Base-by-base conservation (phyloP, 2,329 filamentous ascomycete species). In the Thielaviopsis euricoi region DNA sequence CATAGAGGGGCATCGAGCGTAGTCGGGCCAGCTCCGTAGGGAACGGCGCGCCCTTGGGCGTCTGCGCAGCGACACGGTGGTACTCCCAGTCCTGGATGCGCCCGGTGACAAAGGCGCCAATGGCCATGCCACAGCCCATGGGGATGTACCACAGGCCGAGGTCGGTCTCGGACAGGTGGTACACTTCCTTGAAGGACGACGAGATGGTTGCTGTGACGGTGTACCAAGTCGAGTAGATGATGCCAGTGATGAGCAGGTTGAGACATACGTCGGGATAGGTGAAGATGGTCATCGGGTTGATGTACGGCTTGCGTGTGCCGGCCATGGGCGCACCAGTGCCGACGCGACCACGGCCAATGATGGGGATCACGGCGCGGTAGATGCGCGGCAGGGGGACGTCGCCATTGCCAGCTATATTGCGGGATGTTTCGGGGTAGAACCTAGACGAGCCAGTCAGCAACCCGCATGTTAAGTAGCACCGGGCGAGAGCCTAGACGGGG, bases 141-240 rank as follows among this genome's bases (percentile, higher is more conserved):
- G 66, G 62, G 4, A 69, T 60, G 46, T 68, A 69, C 48, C 67
- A 68, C 2, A 70, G 33, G 1, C 68, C 68, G 3, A 70, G 63
- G 0, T 65, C 60, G 1, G 67, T 67, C 58, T 68, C 65, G 1
- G 66, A 65, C 0, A 69, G 61, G 50, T 59, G 65, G n/a, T 65
- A 69, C 13, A 62, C 61, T 10, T 60, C 63, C 1, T 62, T 59
- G 54, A 70, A 67, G 0, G 68, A 64, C 1, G 67, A 68, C 0
- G 69, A 68, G 33, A 69, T 66, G 10, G 68, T 69, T 0, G 67
- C 65, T 1, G 65, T 68, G n/a, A 69, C 63, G 3, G 66, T 69
- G 57, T 68, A 69, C 61, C 67, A 68, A 21, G 69, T 64, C 9
- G 66, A 65, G 58, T 70, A 70, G 12, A 69, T 64, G 1, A 71